Base-by-base conservation (phyloP, 139 green algal species). In the Monoraphidium neglectum region DNA sequence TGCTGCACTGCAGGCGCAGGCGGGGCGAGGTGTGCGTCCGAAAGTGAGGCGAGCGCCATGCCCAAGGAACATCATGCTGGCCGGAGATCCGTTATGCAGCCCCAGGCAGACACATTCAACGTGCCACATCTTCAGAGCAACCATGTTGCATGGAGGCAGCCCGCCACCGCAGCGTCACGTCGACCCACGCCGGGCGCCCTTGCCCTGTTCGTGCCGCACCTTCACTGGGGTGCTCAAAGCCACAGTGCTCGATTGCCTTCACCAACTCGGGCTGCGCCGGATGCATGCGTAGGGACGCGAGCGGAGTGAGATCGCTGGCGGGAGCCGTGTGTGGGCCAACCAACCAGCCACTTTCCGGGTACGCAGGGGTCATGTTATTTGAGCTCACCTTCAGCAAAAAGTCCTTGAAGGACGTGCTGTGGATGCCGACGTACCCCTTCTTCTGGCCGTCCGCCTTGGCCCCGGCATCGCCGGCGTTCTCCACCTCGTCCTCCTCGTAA, bases 221-320 rank as follows among this genome's bases (percentile, higher is more conserved):
- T 88, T 99, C 97, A n/a, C 92, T 98, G 1, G 97, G 97, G 85
- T 99, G 97, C 85, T 99, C 97, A 74, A 99, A 99, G 33, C 97
- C 97, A 81, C 94, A 98, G 80, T 98, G 93, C 33, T 94, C 87
- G 74, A 99, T 98, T 32, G 97, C 94, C 37, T 95, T 85, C 57
- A 98, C 81, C 57, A 99, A 85, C 85, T 98, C 94, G 1, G 93
- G 90, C 82, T 98, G 97, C 54, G 62, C 10, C 18, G 59, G n/a
- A 35, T 35, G n/a, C 10, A 30, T 4, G 30, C 33, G 28, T 15
- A 28, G 24, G 13, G 30, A 10, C 62, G 62, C 15, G 62, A 18
- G 30, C 30, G 32, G 4, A 43, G 6, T 24, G 62, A 32, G 23
- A 68, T 28, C 43, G 12, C 43, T 21, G 43, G 43, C 43, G 43